Percentiles rank a stretch among this genome's conserved stretches.
phyloP scores from a whole-genome alignment of 371 early-diverging fungal species.

The Rhizopus microsporus region DNA sequence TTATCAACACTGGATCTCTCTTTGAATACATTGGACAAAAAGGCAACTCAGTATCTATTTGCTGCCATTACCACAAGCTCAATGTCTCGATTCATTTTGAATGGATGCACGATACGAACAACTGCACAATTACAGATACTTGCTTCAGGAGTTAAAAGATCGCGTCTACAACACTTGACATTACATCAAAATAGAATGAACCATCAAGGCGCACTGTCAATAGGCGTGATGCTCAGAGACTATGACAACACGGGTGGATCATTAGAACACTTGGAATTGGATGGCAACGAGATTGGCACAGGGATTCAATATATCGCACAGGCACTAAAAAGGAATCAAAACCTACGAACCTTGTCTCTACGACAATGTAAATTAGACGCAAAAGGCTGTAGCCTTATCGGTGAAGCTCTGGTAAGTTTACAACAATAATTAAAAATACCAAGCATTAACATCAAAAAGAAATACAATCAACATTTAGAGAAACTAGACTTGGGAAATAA shows the following conservation, averaged over 20 bases:
- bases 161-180: conserved; percentile 37
- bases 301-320: conserved; percentile 68
- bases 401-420: conserved; percentile 58
- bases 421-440: not conserved
- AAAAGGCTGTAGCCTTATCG: conserved; percentile 52
- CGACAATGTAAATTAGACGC: conserved; percentile 62
- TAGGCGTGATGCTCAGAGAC: conserved; percentile 67
- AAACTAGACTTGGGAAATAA: conserved; percentile 50
- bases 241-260: conserved; percentile 55
- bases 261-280: conserved; percentile 52
- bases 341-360: conserved; percentile 49
- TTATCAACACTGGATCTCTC: conserved; percentile 39
- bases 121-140: conserved; percentile 53
- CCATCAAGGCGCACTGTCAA: conserved; percentile 56
- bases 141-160: conserved; percentile 53
- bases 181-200: conserved; percentile 10
- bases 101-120: conserved; percentile 56
- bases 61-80: conserved; percentile 46
- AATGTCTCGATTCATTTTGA: conserved; percentile 55
- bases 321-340: conserved; percentile 60
- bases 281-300: conserved; percentile 58
- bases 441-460: conserved; percentile 21
- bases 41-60: conserved; percentile 53
- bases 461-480: conserved; percentile 49
- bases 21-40: conserved; percentile 51